Conservation (phyloP, 2,329 filamentous ascomycete genomes). For the Diaporthe longicolla region DNA sequence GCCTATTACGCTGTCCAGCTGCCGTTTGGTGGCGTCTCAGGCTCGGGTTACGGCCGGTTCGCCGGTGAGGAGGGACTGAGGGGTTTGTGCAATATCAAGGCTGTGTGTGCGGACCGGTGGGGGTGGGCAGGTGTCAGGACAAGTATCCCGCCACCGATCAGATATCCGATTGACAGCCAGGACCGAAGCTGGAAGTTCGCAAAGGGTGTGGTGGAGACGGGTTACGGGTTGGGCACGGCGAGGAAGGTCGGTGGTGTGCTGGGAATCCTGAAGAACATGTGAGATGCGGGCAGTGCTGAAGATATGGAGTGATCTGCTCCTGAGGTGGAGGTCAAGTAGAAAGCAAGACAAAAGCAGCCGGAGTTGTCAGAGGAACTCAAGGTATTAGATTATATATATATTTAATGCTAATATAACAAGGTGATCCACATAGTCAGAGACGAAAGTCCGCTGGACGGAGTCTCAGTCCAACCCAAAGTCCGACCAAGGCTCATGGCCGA, state of each 20-base stretch:
- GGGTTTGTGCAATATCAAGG: slow-evolving; percentile 88
- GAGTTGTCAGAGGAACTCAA: not conserved
- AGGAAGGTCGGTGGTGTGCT: slow-evolving; percentile 46
- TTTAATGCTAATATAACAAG: slow-evolving; percentile 25
- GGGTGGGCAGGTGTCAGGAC: slow-evolving; percentile 76
- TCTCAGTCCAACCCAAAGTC: slow-evolving; percentile 37
- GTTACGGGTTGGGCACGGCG: slow-evolving; percentile 63
- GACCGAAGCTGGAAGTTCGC: slow-evolving; percentile 75
- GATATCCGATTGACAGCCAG: slow-evolving; percentile 82
- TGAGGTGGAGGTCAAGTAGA: not conserved
- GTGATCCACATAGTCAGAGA: not conserved
- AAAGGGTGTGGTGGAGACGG: slow-evolving; percentile 71
- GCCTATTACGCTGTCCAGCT: slow-evolving; percentile 94
- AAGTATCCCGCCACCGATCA: slow-evolving; percentile 82
- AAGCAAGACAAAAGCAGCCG: not conserved
- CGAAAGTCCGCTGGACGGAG: not conserved
- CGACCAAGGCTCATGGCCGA: slow-evolving; percentile 37
- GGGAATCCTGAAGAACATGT: slow-evolving; percentile 49
- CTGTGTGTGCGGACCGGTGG: slow-evolving; percentile 83
- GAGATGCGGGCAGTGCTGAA: not conserved
- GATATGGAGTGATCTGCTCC: no score
- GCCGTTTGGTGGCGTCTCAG: slow-evolving; percentile 92
- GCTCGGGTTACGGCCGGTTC: slow-evolving; percentile 93
- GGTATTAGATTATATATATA: not conserved
- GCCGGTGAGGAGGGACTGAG: slow-evolving; percentile 90